These are phyloP conservation scores for Lyophyllum decastes DNA, from an alignment of 768 basidiomycete genomes.

Conservation along the genomic window DNA sequence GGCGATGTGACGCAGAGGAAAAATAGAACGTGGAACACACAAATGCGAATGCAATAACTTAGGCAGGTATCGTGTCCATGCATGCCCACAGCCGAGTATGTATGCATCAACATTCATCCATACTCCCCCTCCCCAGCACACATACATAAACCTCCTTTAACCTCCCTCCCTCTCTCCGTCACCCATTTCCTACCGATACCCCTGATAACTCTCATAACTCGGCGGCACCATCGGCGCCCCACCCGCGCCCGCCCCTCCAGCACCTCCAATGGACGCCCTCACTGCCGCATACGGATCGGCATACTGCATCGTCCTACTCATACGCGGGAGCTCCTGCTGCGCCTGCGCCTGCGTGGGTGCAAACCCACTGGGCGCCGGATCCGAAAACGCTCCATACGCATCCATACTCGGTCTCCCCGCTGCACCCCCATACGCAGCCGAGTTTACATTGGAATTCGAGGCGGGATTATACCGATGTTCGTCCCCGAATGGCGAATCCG, in stretches of 20 bases:
- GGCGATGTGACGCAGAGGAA: too few species aligned
- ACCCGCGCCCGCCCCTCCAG: constrained; percentile 29
- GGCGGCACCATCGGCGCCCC: constrained; percentile 34
- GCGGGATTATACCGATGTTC: constrained; percentile 32
- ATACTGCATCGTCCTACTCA: constrained; percentile 93
- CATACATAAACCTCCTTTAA: too few species aligned
- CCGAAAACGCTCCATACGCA: constrained; percentile 88
- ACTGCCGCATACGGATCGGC: constrained; percentile 88
- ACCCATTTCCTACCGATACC: constrained; percentile 40
- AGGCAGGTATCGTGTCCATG: too few species aligned
- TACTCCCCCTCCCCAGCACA: too few species aligned
- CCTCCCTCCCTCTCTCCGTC: too few species aligned
- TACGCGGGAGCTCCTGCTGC: constrained; percentile 44
- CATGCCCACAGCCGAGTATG: too few species aligned
- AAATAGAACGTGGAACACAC: too few species aligned
- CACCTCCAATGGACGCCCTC: constrained; percentile 52
- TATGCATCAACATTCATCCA: too few species aligned
- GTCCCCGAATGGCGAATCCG: constrained; percentile 52
- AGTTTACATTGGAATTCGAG: neutral
- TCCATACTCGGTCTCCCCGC: constrained; percentile 73
- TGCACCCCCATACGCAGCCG: neutral
- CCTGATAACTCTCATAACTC: constrained; percentile 55
- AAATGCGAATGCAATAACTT: too few species aligned
- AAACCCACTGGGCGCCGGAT: constrained; percentile 80
- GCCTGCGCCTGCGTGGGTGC: constrained; percentile 17